Base-by-base conservation (phyloP, 1,284 basidiomycete genomes). In the Pseudozyma tsukubaensis region DNA sequence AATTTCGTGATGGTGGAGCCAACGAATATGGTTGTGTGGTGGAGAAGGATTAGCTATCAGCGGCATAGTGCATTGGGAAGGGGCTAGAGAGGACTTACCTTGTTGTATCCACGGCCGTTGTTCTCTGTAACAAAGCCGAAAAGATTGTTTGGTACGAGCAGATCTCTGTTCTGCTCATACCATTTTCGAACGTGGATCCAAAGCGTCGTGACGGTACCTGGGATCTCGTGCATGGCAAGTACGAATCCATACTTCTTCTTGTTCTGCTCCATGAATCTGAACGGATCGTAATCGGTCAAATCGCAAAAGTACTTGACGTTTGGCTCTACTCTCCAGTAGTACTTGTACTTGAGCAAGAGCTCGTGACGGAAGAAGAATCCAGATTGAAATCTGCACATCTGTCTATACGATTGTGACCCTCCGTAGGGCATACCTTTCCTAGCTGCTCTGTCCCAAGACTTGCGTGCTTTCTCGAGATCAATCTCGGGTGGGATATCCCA, bases 251-350 rank as follows among this genome's bases (percentile, higher is more conserved):
- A 86, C 58, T 80, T 68, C 40, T 93, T 93, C 59, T 91, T 87
- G 67, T 90, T 87, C 55, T 91, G 89, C 86, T 94, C 88, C 94
- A 97, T 95, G 75, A 92, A 86, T 53, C 94, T 62, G 88, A 96
- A 95, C 6, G 94, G 94, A 77, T 94, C 93, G 75, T 91, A 91
- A 52, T 88, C 87, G 40, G 55, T 65, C 47, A 93, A 64, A 76
- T 93, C 90, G 79, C 93, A 94, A 82, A 89, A 92, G 81, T 89
- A 92, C 80, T 90, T 89, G 68, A 93, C 89, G 51, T 88, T 88
- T 3, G 92, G 92, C 88, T 89, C 88, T 84, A 93, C 90, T 80
- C 91, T 90, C 95, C 95, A 97, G 86, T 97, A 97, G 86, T 95
- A 97, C 80, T 90, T 92, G 86, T 92, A 94, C 56, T 90, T 87